Evolutionary conservation across 2,329 filamentous ascomycete genomes (phyloP).

Genomic region (Clarireedia monteithiana): DNA sequence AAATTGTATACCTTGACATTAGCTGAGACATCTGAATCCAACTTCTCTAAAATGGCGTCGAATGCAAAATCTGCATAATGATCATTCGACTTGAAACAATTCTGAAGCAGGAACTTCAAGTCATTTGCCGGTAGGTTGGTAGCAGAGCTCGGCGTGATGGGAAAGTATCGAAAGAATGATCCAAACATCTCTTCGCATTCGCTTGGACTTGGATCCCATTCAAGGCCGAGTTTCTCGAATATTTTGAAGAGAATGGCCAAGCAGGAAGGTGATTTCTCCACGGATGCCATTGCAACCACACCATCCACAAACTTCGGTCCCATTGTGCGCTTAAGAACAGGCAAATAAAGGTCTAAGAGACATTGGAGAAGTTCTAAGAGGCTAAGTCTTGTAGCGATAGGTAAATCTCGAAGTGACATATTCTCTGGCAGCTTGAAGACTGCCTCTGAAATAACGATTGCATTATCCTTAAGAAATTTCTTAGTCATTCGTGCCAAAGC

Average conservation of each 20-base stretch:
- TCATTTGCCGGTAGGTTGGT: conserved; percentile 15
- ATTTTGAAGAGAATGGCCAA: conserved; percentile 22
- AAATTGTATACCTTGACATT: conserved; percentile 23
- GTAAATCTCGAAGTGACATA: conserved; percentile 10
- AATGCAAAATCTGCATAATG: conserved; percentile 21
- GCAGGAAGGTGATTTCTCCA: conserved; percentile 25
- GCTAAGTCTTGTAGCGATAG: conserved; percentile 15
- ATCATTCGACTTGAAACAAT: conserved; percentile 24
- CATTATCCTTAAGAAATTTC: conserved; percentile 1
- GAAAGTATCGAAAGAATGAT: conserved; percentile 26
- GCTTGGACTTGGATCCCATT: conserved; percentile 14
- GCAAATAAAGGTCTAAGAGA: conserved; percentile 13
- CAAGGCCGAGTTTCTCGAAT: conserved; percentile 17
- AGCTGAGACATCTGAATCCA: conserved; percentile 24
- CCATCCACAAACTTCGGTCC: conserved; percentile 18
- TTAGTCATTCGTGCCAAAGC: conserved; percentile 5
- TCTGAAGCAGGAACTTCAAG: conserved; percentile 16
- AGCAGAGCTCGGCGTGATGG: conserved; percentile 16
- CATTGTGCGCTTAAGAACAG: conserved; percentile 14
- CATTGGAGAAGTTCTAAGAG: conserved; percentile 18
- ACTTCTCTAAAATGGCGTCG: conserved; percentile 16
- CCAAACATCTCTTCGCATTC: conserved; percentile 19
- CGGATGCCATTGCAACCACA: conserved; percentile 18
- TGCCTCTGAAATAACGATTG: neutral
- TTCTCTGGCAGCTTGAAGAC: conserved; percentile 3